These are phyloP conservation scores for Cordyceps tenuipes DNA, from an alignment of 2,329 filamentous ascomycete species.

Conservation along the genomic window DNA sequence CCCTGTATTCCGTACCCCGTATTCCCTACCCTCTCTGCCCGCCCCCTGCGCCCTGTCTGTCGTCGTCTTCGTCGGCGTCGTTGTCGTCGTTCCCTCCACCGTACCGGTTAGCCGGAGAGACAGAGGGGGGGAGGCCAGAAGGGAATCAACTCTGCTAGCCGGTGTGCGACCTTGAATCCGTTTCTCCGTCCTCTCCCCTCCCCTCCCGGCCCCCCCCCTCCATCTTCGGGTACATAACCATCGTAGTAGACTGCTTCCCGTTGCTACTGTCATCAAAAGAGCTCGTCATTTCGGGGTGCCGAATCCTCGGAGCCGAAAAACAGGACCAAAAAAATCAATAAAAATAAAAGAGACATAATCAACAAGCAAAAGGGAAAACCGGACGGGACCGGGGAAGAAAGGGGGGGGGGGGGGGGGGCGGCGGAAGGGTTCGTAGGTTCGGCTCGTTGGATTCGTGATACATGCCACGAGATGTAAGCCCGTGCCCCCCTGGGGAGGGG, in stretches of 20 bases:
- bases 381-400: background rate
- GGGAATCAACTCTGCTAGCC: background rate
- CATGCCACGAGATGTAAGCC: background rate
- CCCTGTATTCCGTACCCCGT: too few relatives aligned
- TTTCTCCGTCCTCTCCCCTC: background rate
- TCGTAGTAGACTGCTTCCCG: too few relatives aligned
- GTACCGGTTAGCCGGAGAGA: background rate
- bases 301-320: background rate
- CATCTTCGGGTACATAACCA: background rate
- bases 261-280: too few relatives aligned
- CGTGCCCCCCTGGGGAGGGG: background rate
- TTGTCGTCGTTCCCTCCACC: too few relatives aligned
- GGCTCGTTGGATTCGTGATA: background rate
- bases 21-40: too few relatives aligned
- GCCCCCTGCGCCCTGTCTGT: too few relatives aligned
- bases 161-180: background rate
- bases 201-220: background rate
- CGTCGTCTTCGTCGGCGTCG: too few relatives aligned
- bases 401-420: background rate
- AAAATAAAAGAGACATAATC: background rate
- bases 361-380: background rate
- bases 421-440: background rate
- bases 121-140: background rate
- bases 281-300: too few relatives aligned
- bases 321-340: background rate